Conservation (phyloP, 345 rosid species). For the Psidium guajava region DNA sequence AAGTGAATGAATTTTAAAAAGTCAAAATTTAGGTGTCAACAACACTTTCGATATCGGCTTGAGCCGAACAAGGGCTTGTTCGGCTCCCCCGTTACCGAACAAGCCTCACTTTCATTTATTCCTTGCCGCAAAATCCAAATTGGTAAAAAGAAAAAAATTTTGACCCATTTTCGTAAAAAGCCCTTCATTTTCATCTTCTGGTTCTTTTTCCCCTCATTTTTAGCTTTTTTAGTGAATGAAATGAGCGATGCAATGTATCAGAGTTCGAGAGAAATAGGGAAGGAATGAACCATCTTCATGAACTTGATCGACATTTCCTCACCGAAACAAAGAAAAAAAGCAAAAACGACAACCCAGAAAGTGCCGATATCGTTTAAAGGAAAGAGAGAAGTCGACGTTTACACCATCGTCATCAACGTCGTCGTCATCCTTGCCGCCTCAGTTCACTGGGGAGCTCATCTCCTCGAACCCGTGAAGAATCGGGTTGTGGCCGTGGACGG, state of each 20-base stretch:
- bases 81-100: too few relatives aligned
- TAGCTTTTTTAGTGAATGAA: not conserved
- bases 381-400: conserved; percentile 29
- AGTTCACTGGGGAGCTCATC: not conserved
- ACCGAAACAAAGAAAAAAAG: not conserved
- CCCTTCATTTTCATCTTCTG: not conserved
- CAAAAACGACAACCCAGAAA: not conserved
- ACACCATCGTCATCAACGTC: conserved; percentile 4
- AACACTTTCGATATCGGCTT: too few relatives aligned
- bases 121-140: too few relatives aligned
- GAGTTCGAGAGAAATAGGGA: not conserved
- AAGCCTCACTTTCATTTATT: too few relatives aligned
- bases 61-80: too few relatives aligned
- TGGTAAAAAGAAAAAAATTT: too few relatives aligned
- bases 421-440: not conserved
- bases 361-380: not conserved
- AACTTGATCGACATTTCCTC: not conserved
- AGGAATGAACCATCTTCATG: not conserved
- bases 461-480: not conserved
- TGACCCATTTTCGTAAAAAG: too few relatives aligned
- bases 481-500: not conserved
- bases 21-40: too few relatives aligned
- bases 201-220: not conserved
- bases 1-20: too few relatives aligned
- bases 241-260: not conserved